phyloP scores from a whole-genome alignment of 2,329 filamentous ascomycete genomes.

The Claviceps sp. region DNA sequence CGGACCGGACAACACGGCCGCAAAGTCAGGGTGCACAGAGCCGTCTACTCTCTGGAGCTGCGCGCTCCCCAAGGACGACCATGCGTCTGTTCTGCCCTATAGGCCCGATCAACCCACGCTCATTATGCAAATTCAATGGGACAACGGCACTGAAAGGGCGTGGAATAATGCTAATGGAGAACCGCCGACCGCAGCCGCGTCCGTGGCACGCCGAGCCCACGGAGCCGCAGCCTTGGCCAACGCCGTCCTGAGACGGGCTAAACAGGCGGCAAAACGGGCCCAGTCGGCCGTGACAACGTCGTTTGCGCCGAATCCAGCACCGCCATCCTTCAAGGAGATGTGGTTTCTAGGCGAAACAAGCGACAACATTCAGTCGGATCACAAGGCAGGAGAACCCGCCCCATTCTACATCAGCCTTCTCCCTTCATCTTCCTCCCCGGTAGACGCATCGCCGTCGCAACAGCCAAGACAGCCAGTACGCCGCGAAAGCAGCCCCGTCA shows the following conservation, averaged over 20 bases:
- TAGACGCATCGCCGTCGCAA: no score
- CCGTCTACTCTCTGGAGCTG: conserved; percentile 77
- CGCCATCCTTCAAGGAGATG: conserved; percentile 56
- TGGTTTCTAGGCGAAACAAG: conserved; percentile 77
- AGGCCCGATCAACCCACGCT: conserved; percentile 62
- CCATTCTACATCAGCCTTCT: conserved; percentile 78
- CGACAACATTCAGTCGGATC: conserved; percentile 49
- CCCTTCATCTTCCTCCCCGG: conserved; percentile 18
- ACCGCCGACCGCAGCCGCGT: conserved; percentile 13
- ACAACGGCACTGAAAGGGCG: conserved; percentile 40
- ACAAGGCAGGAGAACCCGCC: conserved; percentile 73
- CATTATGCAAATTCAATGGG: conserved; percentile 62
- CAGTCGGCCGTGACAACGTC: conserved; percentile 2
- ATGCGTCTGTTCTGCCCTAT: conserved; percentile 48
- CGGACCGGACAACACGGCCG: conserved; percentile 51
- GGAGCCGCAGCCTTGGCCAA: conserved; percentile 13
- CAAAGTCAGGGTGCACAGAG: conserved; percentile 56
- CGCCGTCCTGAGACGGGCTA: conserved; percentile 11
- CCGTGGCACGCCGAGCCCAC: conserved; percentile 13
- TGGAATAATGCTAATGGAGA: conserved; percentile 34
- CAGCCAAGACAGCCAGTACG: conserved; percentile 1
- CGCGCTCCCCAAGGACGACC: conserved; percentile 64
- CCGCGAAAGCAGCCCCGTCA: conserved; percentile 8
- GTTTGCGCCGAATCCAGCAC: conserved; percentile 39
- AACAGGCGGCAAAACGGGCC: conserved; percentile 4